These are phyloP conservation scores for Tylopilus cervinicoccineus DNA, from an alignment of 768 basidiomycete species.

Conservation along the genomic window DNA sequence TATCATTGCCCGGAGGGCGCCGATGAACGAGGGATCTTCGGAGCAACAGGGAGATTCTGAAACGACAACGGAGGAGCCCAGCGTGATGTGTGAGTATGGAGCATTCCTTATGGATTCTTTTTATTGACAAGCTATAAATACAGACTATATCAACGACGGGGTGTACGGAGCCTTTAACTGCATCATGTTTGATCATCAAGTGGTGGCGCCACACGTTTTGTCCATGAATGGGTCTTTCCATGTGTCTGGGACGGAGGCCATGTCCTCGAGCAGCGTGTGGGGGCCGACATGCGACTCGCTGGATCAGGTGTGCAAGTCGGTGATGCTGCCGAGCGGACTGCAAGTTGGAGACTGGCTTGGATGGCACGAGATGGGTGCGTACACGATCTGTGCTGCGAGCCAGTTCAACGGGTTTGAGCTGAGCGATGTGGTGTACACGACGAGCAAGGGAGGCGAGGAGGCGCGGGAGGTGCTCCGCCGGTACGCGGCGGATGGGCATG, in stretches of 20 bases:
- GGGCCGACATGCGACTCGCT: constrained; percentile 99
- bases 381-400: constrained; percentile 96
- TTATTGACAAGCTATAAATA: constrained; percentile 1
- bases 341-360: constrained; percentile 96
- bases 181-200: constrained; percentile 96
- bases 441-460: constrained; percentile 52
- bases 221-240: constrained; percentile 63
- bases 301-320: constrained; percentile 77
- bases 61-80: constrained; percentile 36
- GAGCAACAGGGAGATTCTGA: constrained; percentile 16
- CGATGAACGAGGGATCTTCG: constrained; percentile 35
- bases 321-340: constrained; percentile 61
- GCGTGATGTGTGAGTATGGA: constrained; percentile 83
- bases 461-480: constrained; percentile 48
- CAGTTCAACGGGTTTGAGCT: constrained; percentile 91
- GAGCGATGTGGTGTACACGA: constrained; percentile 77
- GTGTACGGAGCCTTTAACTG: constrained; percentile 98
- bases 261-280: constrained; percentile 76
- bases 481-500: constrained; percentile 44
- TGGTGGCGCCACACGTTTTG: constrained; percentile 78
- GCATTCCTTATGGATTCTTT: constrained; percentile 11
- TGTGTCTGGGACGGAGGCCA: constrained; percentile 35
- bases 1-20: constrained; percentile 85
- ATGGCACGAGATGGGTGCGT: constrained; percentile 98
- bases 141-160: constrained; percentile 99